These are phyloP conservation scores for Typha latifolia DNA, from an alignment of 176 grass and related monocot genomes.

Conservation along the genomic window DNA sequence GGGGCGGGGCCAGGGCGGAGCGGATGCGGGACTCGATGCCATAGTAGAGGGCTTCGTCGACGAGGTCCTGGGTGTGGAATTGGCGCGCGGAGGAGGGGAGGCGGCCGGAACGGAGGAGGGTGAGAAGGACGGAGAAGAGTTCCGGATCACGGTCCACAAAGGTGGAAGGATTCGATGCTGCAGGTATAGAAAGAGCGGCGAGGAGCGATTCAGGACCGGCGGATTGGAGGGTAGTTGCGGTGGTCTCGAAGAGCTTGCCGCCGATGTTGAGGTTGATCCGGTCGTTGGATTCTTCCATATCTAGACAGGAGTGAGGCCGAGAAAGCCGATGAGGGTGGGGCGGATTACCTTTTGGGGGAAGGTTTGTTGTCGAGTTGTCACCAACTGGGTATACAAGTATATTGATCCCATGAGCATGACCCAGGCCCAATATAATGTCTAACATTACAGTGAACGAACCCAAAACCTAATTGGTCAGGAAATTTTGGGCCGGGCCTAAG, in stretches of 20 bases:
- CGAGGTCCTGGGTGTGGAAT: conserved; percentile 34
- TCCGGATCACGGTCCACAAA: conserved; percentile 71
- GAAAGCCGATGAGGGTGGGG: too few relatives aligned
- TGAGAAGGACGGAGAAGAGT: conserved; percentile 28
- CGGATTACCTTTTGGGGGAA: too few relatives aligned
- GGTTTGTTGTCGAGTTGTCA: too few relatives aligned
- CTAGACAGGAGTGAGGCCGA: too few relatives aligned
- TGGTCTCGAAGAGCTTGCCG: conserved; percentile 20
- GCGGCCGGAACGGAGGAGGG: conserved; percentile 29
- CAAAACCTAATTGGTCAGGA: too few relatives aligned
- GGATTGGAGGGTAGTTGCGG: neutral
- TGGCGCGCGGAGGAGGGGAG: conserved; percentile 17
- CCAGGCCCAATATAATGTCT: too few relatives aligned
- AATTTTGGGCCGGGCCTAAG: too few relatives aligned
- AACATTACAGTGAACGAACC: too few relatives aligned
- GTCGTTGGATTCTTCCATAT: neutral
- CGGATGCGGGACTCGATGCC: conserved; percentile 46
- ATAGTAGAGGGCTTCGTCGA: conserved; percentile 62
- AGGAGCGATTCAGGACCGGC: conserved; percentile 7
- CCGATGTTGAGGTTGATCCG: conserved; percentile 2
- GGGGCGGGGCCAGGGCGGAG: conserved; percentile 49
- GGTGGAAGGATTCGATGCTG: neutral
- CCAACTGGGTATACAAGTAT: too few relatives aligned
- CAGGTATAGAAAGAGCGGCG: neutral
- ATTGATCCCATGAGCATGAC: too few relatives aligned